phyloP scores from a whole-genome alignment of 2,329 filamentous ascomycete species.

The Neoscytalidium dimidiatum region DNA sequence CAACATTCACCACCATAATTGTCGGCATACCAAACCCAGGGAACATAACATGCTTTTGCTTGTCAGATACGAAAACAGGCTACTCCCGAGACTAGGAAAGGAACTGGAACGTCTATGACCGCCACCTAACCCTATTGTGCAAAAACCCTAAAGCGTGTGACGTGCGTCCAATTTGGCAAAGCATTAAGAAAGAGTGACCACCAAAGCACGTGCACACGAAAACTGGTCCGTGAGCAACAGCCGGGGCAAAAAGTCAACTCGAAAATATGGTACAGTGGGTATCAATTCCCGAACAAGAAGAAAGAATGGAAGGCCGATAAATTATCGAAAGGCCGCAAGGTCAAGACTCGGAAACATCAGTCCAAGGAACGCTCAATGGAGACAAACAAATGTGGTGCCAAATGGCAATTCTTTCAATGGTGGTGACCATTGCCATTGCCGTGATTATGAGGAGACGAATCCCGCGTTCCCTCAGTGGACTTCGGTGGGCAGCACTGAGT shows the following conservation, averaged over 20 bases:
- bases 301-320: neutral
- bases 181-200: neutral
- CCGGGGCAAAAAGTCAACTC: neutral
- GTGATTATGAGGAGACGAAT: slow-evolving; percentile 6
- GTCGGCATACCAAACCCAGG: neutral
- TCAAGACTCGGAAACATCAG: neutral
- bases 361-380: neutral
- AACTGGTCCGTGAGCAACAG: neutral
- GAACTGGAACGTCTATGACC: neutral
- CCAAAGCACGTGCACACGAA: neutral
- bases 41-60: neutral
- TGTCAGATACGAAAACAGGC: neutral
- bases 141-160: neutral
- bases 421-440: slow-evolving; percentile 2
- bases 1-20: no score
- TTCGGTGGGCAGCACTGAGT: slow-evolving; percentile 45
- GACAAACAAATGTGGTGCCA: neutral
- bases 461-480: slow-evolving; percentile 4
- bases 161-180: neutral
- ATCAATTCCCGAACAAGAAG: slow-evolving; percentile 3
- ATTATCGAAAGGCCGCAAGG: neutral
- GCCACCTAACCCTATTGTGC: neutral
- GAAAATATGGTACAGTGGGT: neutral
- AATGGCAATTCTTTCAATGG: neutral
- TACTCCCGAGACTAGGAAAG: neutral